phyloP scores from a whole-genome alignment of 148 eudicot genomes.

The Cornus suecica region DNA sequence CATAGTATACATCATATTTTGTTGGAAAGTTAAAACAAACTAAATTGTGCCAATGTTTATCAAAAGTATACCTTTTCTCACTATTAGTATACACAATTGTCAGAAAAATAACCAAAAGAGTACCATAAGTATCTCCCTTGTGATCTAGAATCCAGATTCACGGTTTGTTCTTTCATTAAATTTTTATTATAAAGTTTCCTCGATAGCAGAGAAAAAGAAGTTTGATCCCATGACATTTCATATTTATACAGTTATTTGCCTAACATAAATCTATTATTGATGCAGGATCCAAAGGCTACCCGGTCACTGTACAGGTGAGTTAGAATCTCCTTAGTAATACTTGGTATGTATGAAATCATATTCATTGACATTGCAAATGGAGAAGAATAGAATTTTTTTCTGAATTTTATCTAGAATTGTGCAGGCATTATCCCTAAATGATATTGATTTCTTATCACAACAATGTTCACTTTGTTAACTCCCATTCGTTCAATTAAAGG shows the following conservation, averaged over 20 bases:
- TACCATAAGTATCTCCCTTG: not conserved
- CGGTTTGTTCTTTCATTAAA: conserved; percentile 5
- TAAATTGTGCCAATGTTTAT: not conserved
- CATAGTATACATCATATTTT: not conserved
- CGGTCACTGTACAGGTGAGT: conserved; percentile 15
- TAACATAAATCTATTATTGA: not conserved
- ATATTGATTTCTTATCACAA: no score
- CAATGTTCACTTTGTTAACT: no score
- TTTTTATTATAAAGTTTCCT: not conserved
- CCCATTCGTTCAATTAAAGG: no score
- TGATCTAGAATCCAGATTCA: conserved; percentile 5
- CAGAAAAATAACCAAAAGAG: not conserved
- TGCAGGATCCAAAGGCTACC: conserved; percentile 13
- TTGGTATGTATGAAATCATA: no score
- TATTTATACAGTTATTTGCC: conserved; percentile 2
- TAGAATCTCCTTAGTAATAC: not conserved
- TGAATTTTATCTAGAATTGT: no score
- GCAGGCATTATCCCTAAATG: no score
- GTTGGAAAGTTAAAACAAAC: not conserved
- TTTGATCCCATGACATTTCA: not conserved
- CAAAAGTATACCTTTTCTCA: not conserved
- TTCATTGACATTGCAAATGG: no score
- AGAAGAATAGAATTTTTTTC: no score
- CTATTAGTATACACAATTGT: not conserved
- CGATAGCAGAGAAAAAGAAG: not conserved